Evolutionary conservation across 257 asterid species (phyloP), one percentile per base, ranked within the genome.

Genomic region (Fraxinus americana): DNA sequence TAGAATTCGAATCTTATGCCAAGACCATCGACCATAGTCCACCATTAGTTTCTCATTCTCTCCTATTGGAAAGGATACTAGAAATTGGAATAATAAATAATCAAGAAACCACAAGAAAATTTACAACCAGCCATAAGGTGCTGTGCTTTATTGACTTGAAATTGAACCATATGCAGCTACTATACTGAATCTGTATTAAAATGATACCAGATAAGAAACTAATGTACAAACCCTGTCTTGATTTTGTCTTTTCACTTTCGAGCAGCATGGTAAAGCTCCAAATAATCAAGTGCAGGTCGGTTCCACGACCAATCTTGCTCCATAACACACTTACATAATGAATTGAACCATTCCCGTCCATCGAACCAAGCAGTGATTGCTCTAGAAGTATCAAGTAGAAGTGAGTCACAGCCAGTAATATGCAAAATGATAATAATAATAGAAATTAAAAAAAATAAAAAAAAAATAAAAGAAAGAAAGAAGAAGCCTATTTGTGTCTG

Each of bases 271-370:
- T 96, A 93, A 84, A 96, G 97, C 90, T 96, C 99, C 92, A 96
- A 75, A 88, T 96, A 96, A 72, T 92, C 98, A n/a, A 96, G 97
- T 75, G 99, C 97, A 61, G 99, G 99, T 23, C 98, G 90, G 72
- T 96, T 96, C 98, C 98, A 96, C 1, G 99, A 92, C 98, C 99
- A 96, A 70, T 96, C 99, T 83, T 96, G 99, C 90, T 93, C 97
- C 98, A 96, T 96, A 45, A 93, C 97, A 27, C 88, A 85, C 77
- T 88, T 92, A 89, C 98, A 92, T 75, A 96, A 76, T 1, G 93
- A 78, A 79, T 92, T 79, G 84, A 93, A 92, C 98, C 96, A 96
- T 48, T 91, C 97, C 84, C 95, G 93, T 65, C 89, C 85, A 29
- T 93, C 94, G 23, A 88, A 88, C 97, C 99, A 93, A 80, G 92